phyloP scores from a whole-genome alignment of 148 eudicot species.

The Drosera capensis region DNA sequence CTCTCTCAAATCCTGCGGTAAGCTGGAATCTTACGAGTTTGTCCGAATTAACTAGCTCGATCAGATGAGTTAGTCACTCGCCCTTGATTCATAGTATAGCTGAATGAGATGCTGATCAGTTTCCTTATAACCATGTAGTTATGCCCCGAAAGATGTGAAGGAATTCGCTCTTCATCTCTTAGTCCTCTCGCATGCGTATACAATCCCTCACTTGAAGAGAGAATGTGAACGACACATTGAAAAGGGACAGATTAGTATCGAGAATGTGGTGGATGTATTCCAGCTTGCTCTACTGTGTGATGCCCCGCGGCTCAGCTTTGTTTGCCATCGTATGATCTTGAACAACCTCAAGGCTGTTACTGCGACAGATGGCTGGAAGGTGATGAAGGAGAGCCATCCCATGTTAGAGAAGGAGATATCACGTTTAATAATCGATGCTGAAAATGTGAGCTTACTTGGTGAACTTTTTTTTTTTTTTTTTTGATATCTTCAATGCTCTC shows the following conservation, averaged over 20 bases:
- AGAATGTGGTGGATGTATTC: constrained; percentile 55
- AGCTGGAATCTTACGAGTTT: no score
- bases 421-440: constrained; percentile 22
- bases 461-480: background rate
- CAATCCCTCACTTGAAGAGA: constrained; percentile 58
- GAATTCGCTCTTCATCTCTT: constrained; percentile 49
- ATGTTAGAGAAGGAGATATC: constrained; percentile 46
- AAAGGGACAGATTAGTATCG: constrained; percentile 34
- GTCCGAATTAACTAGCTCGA: no score
- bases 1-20: no score
- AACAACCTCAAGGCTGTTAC: constrained; percentile 40
- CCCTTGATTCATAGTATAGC: background rate
- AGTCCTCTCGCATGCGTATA: constrained; percentile 66
- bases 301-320: constrained; percentile 61
- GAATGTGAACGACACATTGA: constrained; percentile 48
- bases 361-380: constrained; percentile 67
- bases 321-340: constrained; percentile 59
- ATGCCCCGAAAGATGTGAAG: constrained; percentile 47
- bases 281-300: constrained; percentile 87
- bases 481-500: background rate
- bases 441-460: constrained; percentile 27
- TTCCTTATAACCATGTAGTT: constrained; percentile 23
- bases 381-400: constrained; percentile 66
- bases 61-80: background rate
- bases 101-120: background rate